These are phyloP conservation scores for Colletotrichum sublineola DNA, from an alignment of 2,329 filamentous ascomycete genomes.

Conservation along the genomic window DNA sequence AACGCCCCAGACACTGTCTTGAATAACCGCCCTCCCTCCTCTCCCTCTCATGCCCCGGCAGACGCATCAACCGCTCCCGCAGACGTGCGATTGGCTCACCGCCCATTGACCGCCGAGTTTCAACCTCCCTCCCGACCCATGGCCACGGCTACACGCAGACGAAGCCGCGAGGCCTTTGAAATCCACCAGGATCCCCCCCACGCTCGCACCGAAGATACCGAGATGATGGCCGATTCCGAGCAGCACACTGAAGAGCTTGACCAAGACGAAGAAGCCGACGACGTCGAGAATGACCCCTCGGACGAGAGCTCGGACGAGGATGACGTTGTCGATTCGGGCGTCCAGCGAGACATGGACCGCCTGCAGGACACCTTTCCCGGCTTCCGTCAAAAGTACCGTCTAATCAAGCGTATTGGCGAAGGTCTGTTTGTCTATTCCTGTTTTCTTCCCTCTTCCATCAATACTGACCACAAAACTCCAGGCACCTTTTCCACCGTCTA, in stretches of 20 bases:
- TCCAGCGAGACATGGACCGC: slow-evolving; percentile 88
- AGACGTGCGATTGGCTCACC: slow-evolving; percentile 36
- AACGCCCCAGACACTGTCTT: slow-evolving; percentile 23
- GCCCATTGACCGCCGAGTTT: slow-evolving; percentile 31
- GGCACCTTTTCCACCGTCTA: slow-evolving; percentile 99
- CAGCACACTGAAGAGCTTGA: slow-evolving; percentile 53
- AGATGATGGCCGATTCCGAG: slow-evolving; percentile 62
- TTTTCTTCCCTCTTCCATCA: slow-evolving; percentile 21
- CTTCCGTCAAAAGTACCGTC: slow-evolving; percentile 84
- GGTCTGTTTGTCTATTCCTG: slow-evolving; percentile 63
- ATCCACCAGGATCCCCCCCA: slow-evolving; percentile 64
- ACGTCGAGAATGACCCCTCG: slow-evolving; percentile 58
- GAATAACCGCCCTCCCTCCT: slow-evolving; percentile 5
- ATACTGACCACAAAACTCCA: slow-evolving; percentile 52
- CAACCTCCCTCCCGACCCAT: slow-evolving; percentile 22
- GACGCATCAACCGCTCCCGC: slow-evolving; percentile 7
- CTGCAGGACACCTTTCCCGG: slow-evolving; percentile 86
- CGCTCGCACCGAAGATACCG: slow-evolving; percentile 60
- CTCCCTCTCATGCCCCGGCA: slow-evolving; percentile 38
- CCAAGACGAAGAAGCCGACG: slow-evolving; percentile 56
- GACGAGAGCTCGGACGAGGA: slow-evolving; percentile 70
- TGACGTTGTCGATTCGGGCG: slow-evolving; percentile 72
- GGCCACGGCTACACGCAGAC: slow-evolving; percentile 40
- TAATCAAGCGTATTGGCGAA: slow-evolving; percentile 98
- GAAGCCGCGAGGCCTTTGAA: slow-evolving; percentile 56